phyloP scores from a whole-genome alignment of 352 stramenopile genomes.

The Globisporangium acanthophoron region DNA sequence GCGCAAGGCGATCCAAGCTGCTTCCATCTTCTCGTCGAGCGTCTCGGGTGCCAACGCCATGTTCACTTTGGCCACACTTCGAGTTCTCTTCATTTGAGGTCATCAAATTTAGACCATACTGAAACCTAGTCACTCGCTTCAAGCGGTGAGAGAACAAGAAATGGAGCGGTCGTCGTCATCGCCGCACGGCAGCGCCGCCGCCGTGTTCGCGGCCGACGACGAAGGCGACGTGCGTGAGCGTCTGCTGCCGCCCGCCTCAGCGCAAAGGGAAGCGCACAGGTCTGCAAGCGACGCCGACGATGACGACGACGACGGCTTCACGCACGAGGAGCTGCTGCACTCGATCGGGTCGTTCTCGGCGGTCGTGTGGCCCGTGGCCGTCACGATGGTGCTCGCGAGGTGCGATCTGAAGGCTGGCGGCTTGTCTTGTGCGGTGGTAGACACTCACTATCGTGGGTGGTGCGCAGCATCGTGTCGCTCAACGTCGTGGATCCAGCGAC shows the following conservation, averaged over 20 bases:
- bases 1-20: neutral
- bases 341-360: conserved; percentile 83
- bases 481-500: conserved; percentile 77
- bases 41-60: no score
- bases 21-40: no score
- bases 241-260: conserved; percentile 22
- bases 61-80: no score
- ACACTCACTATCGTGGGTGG: neutral
- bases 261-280: neutral
- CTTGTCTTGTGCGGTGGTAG: neutral
- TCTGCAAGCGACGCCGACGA: conserved; percentile 6
- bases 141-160: neutral
- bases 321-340: conserved; percentile 79
- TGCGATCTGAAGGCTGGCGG: conserved; percentile 4
- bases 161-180: neutral
- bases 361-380: conserved; percentile 69
- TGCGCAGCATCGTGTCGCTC: conserved; percentile 63
- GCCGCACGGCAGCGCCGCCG: neutral
- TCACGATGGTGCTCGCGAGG: conserved; percentile 83
- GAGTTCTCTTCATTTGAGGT: no score
- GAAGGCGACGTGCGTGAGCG: conserved; percentile 38
- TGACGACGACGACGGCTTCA: conserved; percentile 42
- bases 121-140: neutral
- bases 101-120: neutral
- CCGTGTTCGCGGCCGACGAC: conserved; percentile 10